Conservation (phyloP, 2,329 filamentous ascomycete species). For the Fusarium begoniae region DNA sequence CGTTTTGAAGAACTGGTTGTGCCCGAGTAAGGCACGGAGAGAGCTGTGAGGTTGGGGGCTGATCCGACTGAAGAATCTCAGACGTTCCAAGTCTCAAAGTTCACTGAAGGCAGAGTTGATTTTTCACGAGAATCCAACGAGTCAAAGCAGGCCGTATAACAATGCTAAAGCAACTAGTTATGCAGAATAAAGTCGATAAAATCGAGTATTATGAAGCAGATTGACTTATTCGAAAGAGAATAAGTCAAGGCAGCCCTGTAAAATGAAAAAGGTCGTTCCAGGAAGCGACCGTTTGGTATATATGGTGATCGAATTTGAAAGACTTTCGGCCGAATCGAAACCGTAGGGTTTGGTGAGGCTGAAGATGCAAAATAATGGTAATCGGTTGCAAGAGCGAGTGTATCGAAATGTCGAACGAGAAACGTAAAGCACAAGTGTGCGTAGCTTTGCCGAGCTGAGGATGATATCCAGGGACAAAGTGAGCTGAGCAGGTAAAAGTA, state of each 20-base stretch:
- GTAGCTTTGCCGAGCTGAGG: conserved; percentile 24
- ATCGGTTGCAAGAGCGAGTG: conserved; percentile 39
- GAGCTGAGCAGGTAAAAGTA: conserved; percentile 43
- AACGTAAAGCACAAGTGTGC: conserved; percentile 40
- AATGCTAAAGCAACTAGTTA: conserved; percentile 33
- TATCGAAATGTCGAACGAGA: conserved; percentile 42
- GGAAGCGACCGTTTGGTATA: conserved; percentile 40
- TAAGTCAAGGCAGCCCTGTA: conserved; percentile 18
- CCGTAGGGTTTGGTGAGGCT: conserved; percentile 24
- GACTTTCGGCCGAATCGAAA: conserved; percentile 39
- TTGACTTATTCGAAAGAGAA: conserved; percentile 35
- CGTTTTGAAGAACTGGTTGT: conserved; percentile 77
- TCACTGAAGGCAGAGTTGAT: conserved; percentile 26
- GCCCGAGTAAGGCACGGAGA: conserved; percentile 48
- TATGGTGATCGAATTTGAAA: conserved; percentile 41
- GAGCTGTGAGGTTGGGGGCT: conserved; percentile 19
- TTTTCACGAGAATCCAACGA: conserved; percentile 5
- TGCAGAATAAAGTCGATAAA: conserved; percentile 36
- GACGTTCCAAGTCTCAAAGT: conserved; percentile 9
- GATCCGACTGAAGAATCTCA: conserved; percentile 17
- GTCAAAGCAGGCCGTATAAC: conserved; percentile 24
- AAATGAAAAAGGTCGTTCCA: conserved; percentile 37
- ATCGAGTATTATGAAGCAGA: conserved; percentile 36
- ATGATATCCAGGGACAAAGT: conserved; percentile 23
- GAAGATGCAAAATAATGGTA: conserved; percentile 32